phyloP scores from a whole-genome alignment of 495 filamentous ascomycete genomes.

The Copromyces sp. region DNA sequence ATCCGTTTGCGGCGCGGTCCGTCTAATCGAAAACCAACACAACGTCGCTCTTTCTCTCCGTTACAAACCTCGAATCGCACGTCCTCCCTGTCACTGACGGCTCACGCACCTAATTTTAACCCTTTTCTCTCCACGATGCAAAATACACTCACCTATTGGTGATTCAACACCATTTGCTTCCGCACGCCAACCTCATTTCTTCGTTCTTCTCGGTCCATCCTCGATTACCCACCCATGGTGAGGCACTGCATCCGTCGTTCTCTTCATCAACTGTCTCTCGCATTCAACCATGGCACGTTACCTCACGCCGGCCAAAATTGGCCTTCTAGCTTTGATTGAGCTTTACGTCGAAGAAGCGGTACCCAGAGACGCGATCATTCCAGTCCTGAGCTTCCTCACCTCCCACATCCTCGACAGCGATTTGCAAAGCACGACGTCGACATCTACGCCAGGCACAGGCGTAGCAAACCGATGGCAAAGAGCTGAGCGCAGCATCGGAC shows the following conservation, averaged over 20 bases:
- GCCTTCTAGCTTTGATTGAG: slow-evolving; percentile 67
- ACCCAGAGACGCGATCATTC: slow-evolving; percentile 63
- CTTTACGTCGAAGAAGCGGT: slow-evolving; percentile 69
- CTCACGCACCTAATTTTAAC: background rate
- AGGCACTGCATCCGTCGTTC: background rate
- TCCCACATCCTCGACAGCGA: slow-evolving; percentile 54
- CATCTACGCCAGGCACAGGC: background rate
- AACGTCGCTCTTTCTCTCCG: background rate
- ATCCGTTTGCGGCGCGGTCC: background rate
- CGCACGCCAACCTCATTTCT: background rate
- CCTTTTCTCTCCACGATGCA: background rate
- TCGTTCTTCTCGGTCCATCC: background rate
- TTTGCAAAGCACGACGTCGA: slow-evolving; percentile 2
- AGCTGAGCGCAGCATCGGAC: slow-evolving; percentile 34
- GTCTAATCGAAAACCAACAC: background rate
- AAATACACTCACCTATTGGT: background rate
- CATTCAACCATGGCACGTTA: slow-evolving; percentile 55
- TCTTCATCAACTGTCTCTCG: background rate
- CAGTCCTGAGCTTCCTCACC: slow-evolving; percentile 77
- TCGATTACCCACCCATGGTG: background rate
- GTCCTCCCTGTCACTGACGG: background rate
- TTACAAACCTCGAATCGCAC: background rate
- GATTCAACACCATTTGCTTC: background rate
- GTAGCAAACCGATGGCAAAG: slow-evolving; percentile 25
- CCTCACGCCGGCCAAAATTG: slow-evolving; percentile 77